These are phyloP conservation scores for Fusarium sp. DNA, from an alignment of 2,329 filamentous ascomycete species.

Conservation along the genomic window DNA sequence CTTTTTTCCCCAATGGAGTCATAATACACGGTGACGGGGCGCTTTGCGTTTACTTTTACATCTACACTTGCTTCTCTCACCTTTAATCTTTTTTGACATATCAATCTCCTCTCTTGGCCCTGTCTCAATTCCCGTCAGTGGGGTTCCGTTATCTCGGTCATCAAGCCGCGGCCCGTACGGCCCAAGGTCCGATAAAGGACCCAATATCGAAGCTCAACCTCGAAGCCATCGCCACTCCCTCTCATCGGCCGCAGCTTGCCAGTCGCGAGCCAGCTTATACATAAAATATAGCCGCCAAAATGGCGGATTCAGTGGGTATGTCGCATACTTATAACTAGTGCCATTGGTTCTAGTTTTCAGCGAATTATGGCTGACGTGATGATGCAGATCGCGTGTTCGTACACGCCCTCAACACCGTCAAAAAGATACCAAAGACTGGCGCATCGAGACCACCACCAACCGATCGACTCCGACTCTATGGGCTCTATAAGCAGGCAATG, in stretches of 20 bases:
- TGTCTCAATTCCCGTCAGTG: conserved; percentile 26
- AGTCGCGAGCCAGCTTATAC: conserved; percentile 28
- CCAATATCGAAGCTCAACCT: conserved; percentile 33
- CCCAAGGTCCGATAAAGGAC: conserved; percentile 44
- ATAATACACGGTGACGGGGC: conserved; percentile 32
- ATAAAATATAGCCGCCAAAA: conserved; percentile 30
- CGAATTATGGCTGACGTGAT: conserved; percentile 32
- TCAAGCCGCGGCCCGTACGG: conserved; percentile 46
- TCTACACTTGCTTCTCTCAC: conserved; percentile 5
- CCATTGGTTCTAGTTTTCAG: neutral
- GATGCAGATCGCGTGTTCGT: conserved; percentile 92
- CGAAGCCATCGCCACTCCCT: conserved; percentile 30
- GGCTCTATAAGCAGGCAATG: conserved; percentile 99
- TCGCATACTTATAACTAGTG: conserved; percentile 1
- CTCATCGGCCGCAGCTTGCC: conserved; percentile 28
- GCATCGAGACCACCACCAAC: conserved; percentile 85
- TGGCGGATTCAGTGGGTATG: conserved; percentile 49
- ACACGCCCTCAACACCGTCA: conserved; percentile 98
- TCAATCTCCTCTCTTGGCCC: conserved; percentile 15
- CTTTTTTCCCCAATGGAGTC: conserved; percentile 39
- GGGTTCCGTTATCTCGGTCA: conserved; percentile 44
- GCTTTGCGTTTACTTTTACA: conserved; percentile 18
- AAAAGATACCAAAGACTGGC: conserved; percentile 94
- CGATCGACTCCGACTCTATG: conserved; percentile 92
- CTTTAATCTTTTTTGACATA: conserved; percentile 12